A percentile compares a stretch with the other conserved stretches of the same genome.
Conservation (phyloP, 768 basidiomycete species). For the Lactarius quietus region DNA sequence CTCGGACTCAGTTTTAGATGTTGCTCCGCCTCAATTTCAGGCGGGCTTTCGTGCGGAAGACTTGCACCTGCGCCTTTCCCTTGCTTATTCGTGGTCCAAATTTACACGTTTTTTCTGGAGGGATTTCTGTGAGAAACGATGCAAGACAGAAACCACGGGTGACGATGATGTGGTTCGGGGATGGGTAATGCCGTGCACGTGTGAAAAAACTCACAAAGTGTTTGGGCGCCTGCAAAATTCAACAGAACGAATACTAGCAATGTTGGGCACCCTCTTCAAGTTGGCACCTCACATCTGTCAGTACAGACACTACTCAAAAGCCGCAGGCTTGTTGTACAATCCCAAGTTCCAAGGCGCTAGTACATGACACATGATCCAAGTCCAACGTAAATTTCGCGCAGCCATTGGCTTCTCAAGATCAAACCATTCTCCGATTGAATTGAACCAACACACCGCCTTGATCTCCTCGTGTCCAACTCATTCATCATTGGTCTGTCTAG, state of each 20-base stretch:
- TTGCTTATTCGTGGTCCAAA: not conserved
- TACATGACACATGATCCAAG: not conserved
- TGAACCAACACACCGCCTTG: not conserved
- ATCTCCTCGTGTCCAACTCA: no score
- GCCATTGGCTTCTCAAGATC: conserved; percentile 3
- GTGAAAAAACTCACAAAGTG: conserved; percentile 15
- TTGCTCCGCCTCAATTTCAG: conserved; percentile 27
- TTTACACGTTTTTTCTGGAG: not conserved
- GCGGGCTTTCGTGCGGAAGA: not conserved
- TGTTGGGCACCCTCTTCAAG: no score
- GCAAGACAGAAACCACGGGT: not conserved
- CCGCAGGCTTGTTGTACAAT: not conserved
- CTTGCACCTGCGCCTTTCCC: not conserved
- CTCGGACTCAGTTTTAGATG: conserved; percentile 24
- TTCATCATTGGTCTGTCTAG: not conserved
- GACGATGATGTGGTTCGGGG: conserved; percentile 26
- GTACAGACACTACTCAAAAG: not conserved
- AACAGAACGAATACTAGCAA: not conserved
- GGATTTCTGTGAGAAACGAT: not conserved
- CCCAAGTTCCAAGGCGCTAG: not conserved
- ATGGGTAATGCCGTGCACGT: conserved; percentile 24
- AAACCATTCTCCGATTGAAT: conserved; percentile 23
- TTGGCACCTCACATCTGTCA: not conserved
- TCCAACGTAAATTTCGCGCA: conserved; percentile 5
- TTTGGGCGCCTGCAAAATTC: conserved; percentile 1